Evolutionary conservation across 2,329 filamentous ascomycete species (phyloP).

Genomic region (Ceratocystis albifundus): DNA sequence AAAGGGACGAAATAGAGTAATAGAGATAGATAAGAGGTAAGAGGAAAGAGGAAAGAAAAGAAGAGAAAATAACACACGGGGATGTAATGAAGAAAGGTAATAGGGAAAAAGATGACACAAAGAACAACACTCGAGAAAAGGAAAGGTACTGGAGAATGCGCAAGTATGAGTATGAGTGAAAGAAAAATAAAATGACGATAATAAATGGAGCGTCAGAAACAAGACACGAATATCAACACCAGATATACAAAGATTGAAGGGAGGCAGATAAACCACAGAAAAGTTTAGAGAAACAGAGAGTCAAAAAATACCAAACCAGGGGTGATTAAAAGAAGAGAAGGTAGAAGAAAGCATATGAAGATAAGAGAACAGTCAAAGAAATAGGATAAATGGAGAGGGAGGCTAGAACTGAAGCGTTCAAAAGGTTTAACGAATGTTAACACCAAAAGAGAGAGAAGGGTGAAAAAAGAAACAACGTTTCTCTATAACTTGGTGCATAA

Average conservation of each 20-base stretch:
- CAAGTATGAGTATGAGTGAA: neutral
- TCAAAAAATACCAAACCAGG: neutral
- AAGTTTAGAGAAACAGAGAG: neutral
- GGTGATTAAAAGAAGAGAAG: neutral
- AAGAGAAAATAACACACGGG: neutral
- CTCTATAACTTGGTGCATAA: neutral
- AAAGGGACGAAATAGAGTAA: neutral
- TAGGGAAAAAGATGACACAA: neutral
- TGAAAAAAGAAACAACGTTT: conserved; percentile 10
- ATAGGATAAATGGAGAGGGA: neutral
- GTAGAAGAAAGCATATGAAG: neutral
- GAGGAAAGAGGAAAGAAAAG: neutral
- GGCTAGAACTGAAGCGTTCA: neutral
- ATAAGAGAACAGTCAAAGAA: neutral
- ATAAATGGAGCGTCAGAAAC: neutral
- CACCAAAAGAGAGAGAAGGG: neutral
- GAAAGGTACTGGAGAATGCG: neutral
- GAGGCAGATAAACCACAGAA: neutral
- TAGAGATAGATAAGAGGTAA: neutral
- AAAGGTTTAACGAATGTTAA: too few relatives aligned
- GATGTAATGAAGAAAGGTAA: neutral
- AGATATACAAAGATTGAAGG: conserved; percentile 4
- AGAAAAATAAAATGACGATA: neutral
- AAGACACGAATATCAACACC: conserved; percentile 1
- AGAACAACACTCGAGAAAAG: conserved; percentile 11